phyloP scores from a whole-genome alignment of 1,139 yeast species.

The Scheffersomyces segobiensis region DNA sequence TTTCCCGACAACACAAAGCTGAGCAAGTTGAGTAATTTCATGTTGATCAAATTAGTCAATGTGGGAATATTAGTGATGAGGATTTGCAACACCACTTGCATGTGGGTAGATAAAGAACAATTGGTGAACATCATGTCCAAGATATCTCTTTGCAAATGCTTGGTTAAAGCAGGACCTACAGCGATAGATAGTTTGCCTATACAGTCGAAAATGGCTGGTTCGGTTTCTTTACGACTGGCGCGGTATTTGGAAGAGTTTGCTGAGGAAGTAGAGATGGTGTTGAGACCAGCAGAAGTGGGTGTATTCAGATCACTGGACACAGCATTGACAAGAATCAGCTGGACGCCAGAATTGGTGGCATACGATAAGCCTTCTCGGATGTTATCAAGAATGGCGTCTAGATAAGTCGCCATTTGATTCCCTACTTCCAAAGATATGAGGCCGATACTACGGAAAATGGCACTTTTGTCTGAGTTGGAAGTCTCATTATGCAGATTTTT shows the following conservation, averaged over 20 bases:
- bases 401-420: constrained; percentile 82
- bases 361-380: constrained; percentile 76
- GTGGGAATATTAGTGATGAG: constrained; percentile 79
- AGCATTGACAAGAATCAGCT: constrained; percentile 45
- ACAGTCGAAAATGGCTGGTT: constrained; percentile 87
- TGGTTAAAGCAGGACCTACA: constrained; percentile 93
- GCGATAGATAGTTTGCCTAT: constrained; percentile 84
- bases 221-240: constrained; percentile 69
- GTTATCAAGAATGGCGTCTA: constrained; percentile 82
- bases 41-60: constrained; percentile 69
- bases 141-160: constrained; percentile 80
- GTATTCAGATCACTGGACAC: constrained; percentile 27
- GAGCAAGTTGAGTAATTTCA: constrained; percentile 68
- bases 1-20: constrained; percentile 82
- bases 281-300: constrained; percentile 18
- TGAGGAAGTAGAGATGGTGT: constrained; percentile 26
- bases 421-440: constrained; percentile 82
- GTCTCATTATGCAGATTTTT: constrained; percentile 44
- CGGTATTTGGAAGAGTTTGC: constrained; percentile 54
- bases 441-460: constrained; percentile 83
- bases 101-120: constrained; percentile 78
- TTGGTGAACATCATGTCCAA: constrained; percentile 73
- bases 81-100: constrained; percentile 72
- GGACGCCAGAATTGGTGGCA: constrained; percentile 40
- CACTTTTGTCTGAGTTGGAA: constrained; percentile 62